Base-by-base conservation (phyloP, 2,329 filamentous ascomycete genomes). In the Clonostachys solani region DNA sequence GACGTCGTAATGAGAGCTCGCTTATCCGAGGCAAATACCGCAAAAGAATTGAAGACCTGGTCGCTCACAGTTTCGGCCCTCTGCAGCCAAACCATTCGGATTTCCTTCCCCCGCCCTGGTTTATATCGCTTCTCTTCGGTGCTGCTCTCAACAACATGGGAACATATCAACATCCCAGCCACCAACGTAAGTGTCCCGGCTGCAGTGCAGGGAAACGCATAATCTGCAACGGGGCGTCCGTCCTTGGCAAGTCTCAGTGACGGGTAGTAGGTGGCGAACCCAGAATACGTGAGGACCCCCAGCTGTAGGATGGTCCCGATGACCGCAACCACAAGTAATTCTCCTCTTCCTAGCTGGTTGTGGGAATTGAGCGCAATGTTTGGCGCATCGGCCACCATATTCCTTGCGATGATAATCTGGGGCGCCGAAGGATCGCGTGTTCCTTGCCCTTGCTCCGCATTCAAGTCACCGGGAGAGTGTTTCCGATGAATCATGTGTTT, bases 121-220 rank as follows among this genome's bases (percentile, higher is more conserved):
- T 5, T 13, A 50, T 45, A 13, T 6, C 29, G 44, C 0, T 38
- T 48, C 49, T 68, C 62, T 4, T 29, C 18, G 0, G 63, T 65
- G 40, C 61, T 62, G 8, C 42, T 45, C 19, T 67, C 59, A 5
- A 69, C 58, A 3, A 67, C 58, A 40, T 58, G 55, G 1, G 56
- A 54, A 44, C 63, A 68, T 2, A 65, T 36, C 0, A 63, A 35
- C 40, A 68, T 53, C 0, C 64, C 62, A 2, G 47, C 1, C 0
- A 58, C 51, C 12, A 69, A 37, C 1, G 62, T 1, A 0, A 60
- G 0, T 0, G 63, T 68, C 3, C 66, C 64, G 9, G 41, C 12
- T 0, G 50, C 50, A 5, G 54, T 56, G n/a, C 57, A 33, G 10
- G 34, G 34, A n/a, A 36, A 36, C 10, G 34, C 10, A n/a, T 62